These are phyloP conservation scores for Entomortierella parvispora DNA, from an alignment of 192 early-diverging fungal genomes.

Conservation along the genomic window DNA sequence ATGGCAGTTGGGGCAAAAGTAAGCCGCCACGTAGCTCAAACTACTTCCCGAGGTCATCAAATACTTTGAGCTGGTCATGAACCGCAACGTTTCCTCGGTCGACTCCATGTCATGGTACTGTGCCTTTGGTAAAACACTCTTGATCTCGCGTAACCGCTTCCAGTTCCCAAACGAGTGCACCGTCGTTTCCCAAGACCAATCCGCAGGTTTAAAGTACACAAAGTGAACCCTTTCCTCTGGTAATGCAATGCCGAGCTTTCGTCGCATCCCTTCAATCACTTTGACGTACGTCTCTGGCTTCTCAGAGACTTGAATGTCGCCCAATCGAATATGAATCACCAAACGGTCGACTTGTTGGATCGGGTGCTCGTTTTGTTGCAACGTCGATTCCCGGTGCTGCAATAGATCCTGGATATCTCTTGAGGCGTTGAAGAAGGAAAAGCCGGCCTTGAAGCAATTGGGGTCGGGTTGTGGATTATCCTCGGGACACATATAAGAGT, in stretches of 20 bases:
- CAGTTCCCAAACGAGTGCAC: neutral
- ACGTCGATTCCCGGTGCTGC: neutral
- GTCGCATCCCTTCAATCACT: constrained; percentile 15
- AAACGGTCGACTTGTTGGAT: constrained; percentile 8
- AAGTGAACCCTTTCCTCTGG: constrained; percentile 1
- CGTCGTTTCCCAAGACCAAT: too few relatives aligned
- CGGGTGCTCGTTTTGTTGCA: constrained; percentile 4
- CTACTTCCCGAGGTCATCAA: constrained; percentile 23
- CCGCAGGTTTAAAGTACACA: constrained; percentile 4
- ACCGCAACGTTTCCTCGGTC: constrained; percentile 5
- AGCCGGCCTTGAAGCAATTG: constrained; percentile 1
- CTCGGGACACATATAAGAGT: constrained; percentile 5
- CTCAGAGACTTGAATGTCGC: constrained; percentile 9
- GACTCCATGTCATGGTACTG: constrained; percentile 15
- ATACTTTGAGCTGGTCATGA: constrained; percentile 9
- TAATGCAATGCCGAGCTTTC: constrained; percentile 6
- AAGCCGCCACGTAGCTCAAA: constrained; percentile 10
- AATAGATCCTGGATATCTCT: constrained; percentile 10
- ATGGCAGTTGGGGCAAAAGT: constrained; percentile 13
- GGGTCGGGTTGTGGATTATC: neutral
- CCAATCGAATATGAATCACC: constrained; percentile 17
- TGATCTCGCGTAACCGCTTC: constrained; percentile 10
- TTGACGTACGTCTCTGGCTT: constrained; percentile 11
- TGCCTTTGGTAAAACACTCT: constrained; percentile 1
- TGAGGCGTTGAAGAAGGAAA: constrained; percentile 23